These are phyloP conservation scores for Cercospora nicotianae DNA, from an alignment of 2,329 filamentous ascomycete species.

Conservation along the genomic window DNA sequence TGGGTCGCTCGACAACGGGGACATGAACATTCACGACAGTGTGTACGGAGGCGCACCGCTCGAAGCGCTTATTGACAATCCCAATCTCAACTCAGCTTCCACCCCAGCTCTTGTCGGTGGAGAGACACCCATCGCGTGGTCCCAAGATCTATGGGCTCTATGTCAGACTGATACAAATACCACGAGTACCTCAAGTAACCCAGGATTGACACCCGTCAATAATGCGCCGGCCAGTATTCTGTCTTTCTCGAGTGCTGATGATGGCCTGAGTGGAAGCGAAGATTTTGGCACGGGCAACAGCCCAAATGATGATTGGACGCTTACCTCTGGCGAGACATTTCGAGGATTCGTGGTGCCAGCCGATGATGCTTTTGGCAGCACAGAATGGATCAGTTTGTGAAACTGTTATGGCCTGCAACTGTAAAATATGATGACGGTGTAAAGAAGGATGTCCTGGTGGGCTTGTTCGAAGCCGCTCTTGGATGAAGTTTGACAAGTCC, in stretches of 20 bases:
- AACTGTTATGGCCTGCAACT: not conserved
- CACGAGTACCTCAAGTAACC: slow-evolving; percentile 17
- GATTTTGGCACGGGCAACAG: slow-evolving; percentile 21
- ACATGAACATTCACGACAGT: slow-evolving; percentile 80
- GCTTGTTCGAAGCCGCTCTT: not conserved
- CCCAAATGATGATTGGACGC: slow-evolving; percentile 23
- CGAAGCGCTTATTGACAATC: slow-evolving; percentile 45
- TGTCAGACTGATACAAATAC: slow-evolving; percentile 32
- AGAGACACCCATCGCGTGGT: slow-evolving; percentile 24
- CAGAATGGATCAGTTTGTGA: slow-evolving; percentile 10
- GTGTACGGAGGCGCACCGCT: slow-evolving; percentile 69
- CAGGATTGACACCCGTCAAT: slow-evolving; percentile 17
- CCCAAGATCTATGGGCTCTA: slow-evolving; percentile 36
- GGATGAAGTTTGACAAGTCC: not conserved
- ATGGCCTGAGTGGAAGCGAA: slow-evolving; percentile 27
- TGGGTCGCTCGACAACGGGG: slow-evolving; percentile 74
- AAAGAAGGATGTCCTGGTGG: slow-evolving; percentile 9
- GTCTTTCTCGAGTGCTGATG: slow-evolving; percentile 32
- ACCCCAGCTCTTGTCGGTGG: slow-evolving; percentile 22
- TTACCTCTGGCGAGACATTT: slow-evolving; percentile 21
- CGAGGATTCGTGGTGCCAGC: slow-evolving; percentile 29
- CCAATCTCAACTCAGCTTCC: slow-evolving; percentile 41
- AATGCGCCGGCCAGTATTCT: slow-evolving; percentile 30
- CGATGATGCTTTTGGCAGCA: slow-evolving; percentile 12
- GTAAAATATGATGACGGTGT: slow-evolving; percentile 36